Evolutionary conservation across 1,284 basidiomycete species (phyloP).

Genomic region (Calocybe gambosa): DNA sequence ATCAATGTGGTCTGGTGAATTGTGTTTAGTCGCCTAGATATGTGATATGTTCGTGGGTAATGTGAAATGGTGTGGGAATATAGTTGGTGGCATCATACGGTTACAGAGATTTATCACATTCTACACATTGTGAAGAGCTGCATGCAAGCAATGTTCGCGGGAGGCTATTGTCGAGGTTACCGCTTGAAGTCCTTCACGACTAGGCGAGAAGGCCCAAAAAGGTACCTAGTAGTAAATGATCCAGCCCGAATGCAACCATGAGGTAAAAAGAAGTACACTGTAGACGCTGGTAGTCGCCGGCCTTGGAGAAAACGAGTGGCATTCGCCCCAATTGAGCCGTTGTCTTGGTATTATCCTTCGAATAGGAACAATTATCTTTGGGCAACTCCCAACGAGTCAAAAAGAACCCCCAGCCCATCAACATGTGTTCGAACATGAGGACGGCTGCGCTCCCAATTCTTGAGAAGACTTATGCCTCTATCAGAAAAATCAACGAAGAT

Average conservation of each 20-base stretch:
- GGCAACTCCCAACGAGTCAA: slow-evolving; percentile 5
- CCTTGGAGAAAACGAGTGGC: neutral
- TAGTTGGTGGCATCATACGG: no score
- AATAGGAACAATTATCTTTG: slow-evolving; percentile 9
- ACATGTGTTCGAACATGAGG: slow-evolving; percentile 34
- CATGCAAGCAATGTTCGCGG: slow-evolving; percentile 11
- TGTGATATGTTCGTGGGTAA: neutral
- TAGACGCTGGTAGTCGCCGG: slow-evolving; percentile 5
- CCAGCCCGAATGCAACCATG: slow-evolving; percentile 19
- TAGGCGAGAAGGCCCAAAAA: neutral
- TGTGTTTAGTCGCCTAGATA: neutral
- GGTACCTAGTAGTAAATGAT: neutral
- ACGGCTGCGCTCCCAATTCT: slow-evolving; percentile 11
- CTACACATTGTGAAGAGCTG: neutral
- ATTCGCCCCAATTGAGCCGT: neutral
- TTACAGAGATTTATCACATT: no score
- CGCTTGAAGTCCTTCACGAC: neutral
- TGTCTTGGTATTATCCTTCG: slow-evolving; percentile 10
- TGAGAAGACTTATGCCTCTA: slow-evolving; percentile 14
- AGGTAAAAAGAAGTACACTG: slow-evolving; percentile 23
- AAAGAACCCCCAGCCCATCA: slow-evolving; percentile 18
- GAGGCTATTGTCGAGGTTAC: slow-evolving; percentile 5
- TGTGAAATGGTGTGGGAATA: no score
- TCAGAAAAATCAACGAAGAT: slow-evolving; percentile 20
- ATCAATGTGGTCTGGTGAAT: neutral